Evolutionary conservation across 2,329 filamentous ascomycete species (phyloP), one percentile per base, ranked within the genome.

Genomic region (Byssochlamys sp.): DNA sequence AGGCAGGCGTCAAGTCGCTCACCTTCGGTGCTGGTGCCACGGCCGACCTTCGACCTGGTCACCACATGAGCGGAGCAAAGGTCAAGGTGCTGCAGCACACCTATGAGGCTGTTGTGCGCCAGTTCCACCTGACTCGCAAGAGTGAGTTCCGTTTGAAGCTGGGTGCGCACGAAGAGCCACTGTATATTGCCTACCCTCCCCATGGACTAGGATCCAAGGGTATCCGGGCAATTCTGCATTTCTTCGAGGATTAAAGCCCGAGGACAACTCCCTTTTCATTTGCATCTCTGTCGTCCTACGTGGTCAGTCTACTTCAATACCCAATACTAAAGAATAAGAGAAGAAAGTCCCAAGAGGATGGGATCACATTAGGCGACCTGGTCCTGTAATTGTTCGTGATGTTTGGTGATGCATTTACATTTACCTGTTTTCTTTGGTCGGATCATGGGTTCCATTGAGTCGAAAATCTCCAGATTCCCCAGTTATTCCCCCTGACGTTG

Each of bases 131-230:
- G 62, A 87, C 86, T 52, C 84, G 88, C 69, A 96, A 95, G 83
- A 87, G 84, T 56, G 90, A 91, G 71, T 96, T 96, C 78, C 81
- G 91, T 60, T 87, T 89, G 77, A 96, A 96, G 80, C 84, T 96
- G 71, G 91, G 91, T 55, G 89, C 89, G 3, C 78, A 84, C 58
- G 90, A 91, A 60, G 91, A 96, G 67, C 85, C 88, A 53, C 85
- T 92, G 28, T 96, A 90, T 73, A 90, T 96, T 63, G 91, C 89
- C 69, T 96, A 95, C 74, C 91, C 91, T 48, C 86, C 88, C 58
- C 86, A 91, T 67, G 91, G 91, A 6, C 80, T 96, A 28, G 90
- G 90, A 1, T 84, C 91, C 52, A 84, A 86, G 61, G 91, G 91
- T 50, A 84, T 91, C 61, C 84, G 88, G 70, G 90, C 91, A n/a